phyloP scores from a whole-genome alignment of 129 eudicot genomes.

The Escallonia herrerae region DNA sequence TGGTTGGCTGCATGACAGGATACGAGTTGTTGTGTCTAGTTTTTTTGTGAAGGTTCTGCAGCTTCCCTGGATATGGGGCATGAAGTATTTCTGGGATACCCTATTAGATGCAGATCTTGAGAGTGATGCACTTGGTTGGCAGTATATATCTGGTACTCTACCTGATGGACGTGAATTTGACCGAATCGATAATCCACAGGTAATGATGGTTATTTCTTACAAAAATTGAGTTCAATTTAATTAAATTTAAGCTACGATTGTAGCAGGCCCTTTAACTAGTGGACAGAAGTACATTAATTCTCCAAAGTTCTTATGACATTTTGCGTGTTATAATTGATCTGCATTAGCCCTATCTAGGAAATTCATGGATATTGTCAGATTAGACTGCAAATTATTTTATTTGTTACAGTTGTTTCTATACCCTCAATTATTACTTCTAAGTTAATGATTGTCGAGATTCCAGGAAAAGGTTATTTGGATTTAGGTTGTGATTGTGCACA shows the following conservation, averaged over 20 bases:
- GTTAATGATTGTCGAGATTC: no score
- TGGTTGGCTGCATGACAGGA: conserved; percentile 93
- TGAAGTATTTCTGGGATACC: conserved; percentile 99
- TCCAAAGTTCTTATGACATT: no score
- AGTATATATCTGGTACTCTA: conserved; percentile 78
- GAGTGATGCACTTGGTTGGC: conserved; percentile 99
- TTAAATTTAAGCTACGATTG: not conserved
- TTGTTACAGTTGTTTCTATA: no score
- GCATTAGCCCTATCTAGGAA: no score
- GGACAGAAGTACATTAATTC: no score
- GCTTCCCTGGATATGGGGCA: conserved; percentile 99
- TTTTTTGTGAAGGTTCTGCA: conserved; percentile 95
- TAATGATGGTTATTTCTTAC: conserved; percentile 10
- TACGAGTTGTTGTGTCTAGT: conserved; percentile 92
- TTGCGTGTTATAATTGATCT: no score
- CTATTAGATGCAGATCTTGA: conserved; percentile 97
- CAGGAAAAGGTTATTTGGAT: no score
- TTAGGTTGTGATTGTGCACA: no score
- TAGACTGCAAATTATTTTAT: no score
- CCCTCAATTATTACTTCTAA: no score
- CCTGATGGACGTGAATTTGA: conserved; percentile 93
- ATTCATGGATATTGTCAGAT: no score
- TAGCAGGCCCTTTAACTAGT: no score
- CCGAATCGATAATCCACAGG: conserved; percentile 93
- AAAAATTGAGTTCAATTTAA: not conserved